These are phyloP conservation scores for Colletotrichum lupini DNA, from an alignment of 2,329 filamentous ascomycete genomes.

Conservation along the genomic window DNA sequence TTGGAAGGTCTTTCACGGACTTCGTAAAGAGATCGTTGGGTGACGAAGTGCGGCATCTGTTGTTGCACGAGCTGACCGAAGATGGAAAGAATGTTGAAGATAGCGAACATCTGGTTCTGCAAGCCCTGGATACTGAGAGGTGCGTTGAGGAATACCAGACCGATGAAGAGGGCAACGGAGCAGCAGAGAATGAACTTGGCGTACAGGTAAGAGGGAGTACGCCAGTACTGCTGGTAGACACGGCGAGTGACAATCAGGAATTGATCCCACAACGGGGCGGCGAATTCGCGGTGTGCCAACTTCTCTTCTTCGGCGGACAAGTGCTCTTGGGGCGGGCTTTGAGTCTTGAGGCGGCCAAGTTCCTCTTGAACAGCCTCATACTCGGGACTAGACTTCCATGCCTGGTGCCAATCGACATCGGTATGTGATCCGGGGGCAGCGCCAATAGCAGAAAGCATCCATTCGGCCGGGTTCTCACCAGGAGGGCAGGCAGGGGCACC, in stretches of 20 bases:
- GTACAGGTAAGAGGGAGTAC: constrained; percentile 80
- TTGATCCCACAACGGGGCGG: constrained; percentile 71
- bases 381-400: constrained; percentile 58
- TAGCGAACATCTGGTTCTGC: constrained; percentile 73
- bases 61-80: constrained; percentile 71
- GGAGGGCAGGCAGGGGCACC: constrained; percentile 59
- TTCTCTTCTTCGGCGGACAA: neutral
- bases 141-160: constrained; percentile 71
- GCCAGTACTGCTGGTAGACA: constrained; percentile 83
- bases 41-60: constrained; percentile 75
- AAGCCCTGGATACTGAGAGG: constrained; percentile 69
- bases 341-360: constrained; percentile 37
- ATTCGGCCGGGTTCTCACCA: constrained; percentile 64
- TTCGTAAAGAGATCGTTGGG: constrained; percentile 74
- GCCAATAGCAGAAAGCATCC: constrained; percentile 48
- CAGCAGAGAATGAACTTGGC: constrained; percentile 70
- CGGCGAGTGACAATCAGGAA: constrained; percentile 55
- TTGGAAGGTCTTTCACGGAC: constrained; percentile 73
- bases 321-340: constrained; percentile 1
- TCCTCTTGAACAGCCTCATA: constrained; percentile 36
- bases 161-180: constrained; percentile 64
- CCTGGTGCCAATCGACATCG: constrained; percentile 59
- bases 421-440: constrained; percentile 56
- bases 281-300: constrained; percentile 56
- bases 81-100: constrained; percentile 74